Evolutionary conservation across 345 rosid genomes (phyloP).

Genomic region (Syzygium oleosum): DNA sequence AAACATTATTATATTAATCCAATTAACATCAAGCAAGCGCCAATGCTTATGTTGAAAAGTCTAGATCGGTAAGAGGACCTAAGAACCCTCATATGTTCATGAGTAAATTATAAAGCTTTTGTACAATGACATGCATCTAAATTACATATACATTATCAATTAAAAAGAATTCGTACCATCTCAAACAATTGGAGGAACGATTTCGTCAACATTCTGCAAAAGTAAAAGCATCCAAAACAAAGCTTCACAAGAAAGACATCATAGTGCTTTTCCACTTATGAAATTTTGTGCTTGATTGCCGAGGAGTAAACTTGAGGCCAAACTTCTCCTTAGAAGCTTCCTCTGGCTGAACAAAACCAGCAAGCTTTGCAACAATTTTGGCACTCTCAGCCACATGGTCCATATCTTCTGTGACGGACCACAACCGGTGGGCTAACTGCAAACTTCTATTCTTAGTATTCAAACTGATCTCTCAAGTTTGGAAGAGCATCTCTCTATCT

Average conservation of each 20-base stretch:
- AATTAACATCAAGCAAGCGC: too few species aligned
- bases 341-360: constrained; percentile 25
- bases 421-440: constrained; percentile 22
- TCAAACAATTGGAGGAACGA: too few species aligned
- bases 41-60: too few species aligned
- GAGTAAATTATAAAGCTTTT: too few species aligned
- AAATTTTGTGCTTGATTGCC: not conserved
- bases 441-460: constrained; percentile 21
- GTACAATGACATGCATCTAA: too few species aligned
- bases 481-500: constrained; percentile 27
- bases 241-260: not conserved
- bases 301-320: constrained; percentile 33
- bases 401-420: constrained; percentile 26
- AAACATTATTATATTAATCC: too few species aligned
- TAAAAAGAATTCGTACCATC: too few species aligned
- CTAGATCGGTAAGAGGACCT: too few species aligned
- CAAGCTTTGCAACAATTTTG: constrained; percentile 23
- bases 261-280: constrained; percentile 14
- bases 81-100: too few species aligned
- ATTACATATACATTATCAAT: too few species aligned
- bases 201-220: too few species aligned
- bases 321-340: constrained; percentile 29
- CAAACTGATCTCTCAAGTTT: constrained; percentile 26
- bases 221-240: not conserved
- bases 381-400: constrained; percentile 31